Conservation (phyloP, 2,329 filamentous ascomycete species). For the Penicillium brasilianum region DNA sequence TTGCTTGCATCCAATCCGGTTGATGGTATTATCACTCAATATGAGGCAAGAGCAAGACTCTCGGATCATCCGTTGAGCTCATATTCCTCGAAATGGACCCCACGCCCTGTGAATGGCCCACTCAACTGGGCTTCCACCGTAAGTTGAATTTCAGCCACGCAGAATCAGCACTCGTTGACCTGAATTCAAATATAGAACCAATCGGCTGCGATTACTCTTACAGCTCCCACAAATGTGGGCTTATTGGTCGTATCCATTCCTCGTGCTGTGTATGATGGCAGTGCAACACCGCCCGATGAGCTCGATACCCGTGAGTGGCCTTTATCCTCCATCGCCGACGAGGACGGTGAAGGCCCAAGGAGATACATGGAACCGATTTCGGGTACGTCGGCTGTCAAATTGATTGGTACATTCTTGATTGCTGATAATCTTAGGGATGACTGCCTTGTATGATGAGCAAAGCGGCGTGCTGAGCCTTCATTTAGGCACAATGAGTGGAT, state of each 20-base stretch:
- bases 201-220: slow-evolving; percentile 30
- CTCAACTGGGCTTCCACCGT: slow-evolving; percentile 41
- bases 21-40: slow-evolving; percentile 3
- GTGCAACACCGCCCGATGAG: slow-evolving; percentile 2
- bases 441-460: slow-evolving; percentile 20
- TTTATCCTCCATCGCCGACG: slow-evolving; percentile 25
- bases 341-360: slow-evolving; percentile 16
- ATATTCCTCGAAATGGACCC: slow-evolving; percentile 9
- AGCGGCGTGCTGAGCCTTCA: slow-evolving; percentile 32
- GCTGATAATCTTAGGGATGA: slow-evolving; percentile 31
- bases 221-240: slow-evolving; percentile 32
- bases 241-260: slow-evolving; percentile 33
- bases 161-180: slow-evolving; percentile 3
- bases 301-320: slow-evolving; percentile 26
- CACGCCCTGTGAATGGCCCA: slow-evolving; percentile 37
- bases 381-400: slow-evolving; percentile 31
- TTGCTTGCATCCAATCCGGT: slow-evolving; percentile 15
- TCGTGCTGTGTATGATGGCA: slow-evolving; percentile 22
- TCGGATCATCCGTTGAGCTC: not conserved
- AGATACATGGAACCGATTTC: slow-evolving; percentile 42
- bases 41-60: slow-evolving; percentile 18
- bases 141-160: slow-evolving; percentile 19
- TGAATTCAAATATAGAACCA: slow-evolving; percentile 24
- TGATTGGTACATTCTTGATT: not conserved
- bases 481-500: slow-evolving; percentile 38